Percentiles rank a stretch among this genome's conserved stretches.
phyloP scores from a whole-genome alignment of 1,284 basidiomycete species.

The Ganoderma lingzhi region DNA sequence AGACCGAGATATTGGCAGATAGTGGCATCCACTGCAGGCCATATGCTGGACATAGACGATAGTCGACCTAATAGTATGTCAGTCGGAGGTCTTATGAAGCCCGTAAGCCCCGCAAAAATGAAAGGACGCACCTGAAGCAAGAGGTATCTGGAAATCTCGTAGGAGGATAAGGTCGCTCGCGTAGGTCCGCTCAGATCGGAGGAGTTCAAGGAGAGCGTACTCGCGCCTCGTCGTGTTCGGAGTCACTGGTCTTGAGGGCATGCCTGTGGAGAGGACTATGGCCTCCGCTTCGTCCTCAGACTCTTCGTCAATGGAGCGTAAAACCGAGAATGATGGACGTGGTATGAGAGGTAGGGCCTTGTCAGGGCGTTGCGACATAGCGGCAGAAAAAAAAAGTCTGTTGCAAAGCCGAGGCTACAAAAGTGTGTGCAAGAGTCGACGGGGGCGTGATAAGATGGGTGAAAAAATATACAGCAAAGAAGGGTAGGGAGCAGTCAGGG shows the following conservation, averaged over 20 bases:
- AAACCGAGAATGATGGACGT: constrained; percentile 28
- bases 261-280: constrained; percentile 22
- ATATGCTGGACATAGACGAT: background rate
- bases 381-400: background rate
- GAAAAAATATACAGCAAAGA: background rate
- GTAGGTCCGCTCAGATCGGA: constrained; percentile 87
- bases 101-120: background rate
- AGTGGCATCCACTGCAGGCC: background rate
- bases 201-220: constrained; percentile 85
- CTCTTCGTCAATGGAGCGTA: constrained; percentile 13
- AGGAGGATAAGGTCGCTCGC: constrained; percentile 89
- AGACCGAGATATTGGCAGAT: constrained; percentile 7
- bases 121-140: constrained; percentile 66
- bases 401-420: too few relatives aligned
- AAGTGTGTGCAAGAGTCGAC: background rate
- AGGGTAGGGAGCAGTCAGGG: background rate
- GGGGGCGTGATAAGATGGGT: background rate
- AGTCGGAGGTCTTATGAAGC: background rate
- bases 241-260: constrained; percentile 27
- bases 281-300: constrained; percentile 25
- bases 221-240: constrained; percentile 71
- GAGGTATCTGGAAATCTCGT: constrained; percentile 83
- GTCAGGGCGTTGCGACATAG: constrained; percentile 35
- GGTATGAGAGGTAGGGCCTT: constrained; percentile 44
- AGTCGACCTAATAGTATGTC: background rate